Base-by-base conservation (phyloP, 345 rosid genomes). In the Gossypium thurberi region DNA sequence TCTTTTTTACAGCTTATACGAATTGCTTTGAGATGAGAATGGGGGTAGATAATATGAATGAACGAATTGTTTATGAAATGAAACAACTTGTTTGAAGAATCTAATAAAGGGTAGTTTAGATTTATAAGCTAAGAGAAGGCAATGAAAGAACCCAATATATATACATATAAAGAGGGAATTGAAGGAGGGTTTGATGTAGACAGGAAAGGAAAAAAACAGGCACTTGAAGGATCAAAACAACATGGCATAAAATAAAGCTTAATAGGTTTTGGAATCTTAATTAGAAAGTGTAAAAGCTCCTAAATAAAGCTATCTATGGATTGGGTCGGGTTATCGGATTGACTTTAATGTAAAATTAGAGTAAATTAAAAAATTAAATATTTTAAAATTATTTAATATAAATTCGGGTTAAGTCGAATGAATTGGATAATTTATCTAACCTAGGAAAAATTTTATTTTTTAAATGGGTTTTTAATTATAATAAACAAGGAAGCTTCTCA, bases 111-210 rank as follows among this genome's bases (percentile, higher is more conserved):
- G 65, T 20, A 70, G 68, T 5, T 48, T 69, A 23, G 23, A 26
- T 20, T 76, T 79, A 79, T 78, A 78, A 65, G 80, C 51, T 23
- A 48, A 73, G 15, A 51, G 65, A 51, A 51, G 70, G 6, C 43
- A 8, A 47, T 51, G 21, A 57, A 57, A 60, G 73, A 25, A 43
- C 56, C 20, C 37, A n/a, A 68, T 15, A 44, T 25, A 64, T 42
- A 59, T 4, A 21, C 10, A 57, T 10, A 21, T 53, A 71, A 69
- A 65, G 75, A 75, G 78, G 81, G 57, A 23, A 25, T 58, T 58
- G 63, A 73, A 77, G 78, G 73, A 77, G 79, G 82, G 79, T 63
- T 74, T 75, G 88, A 83, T 51, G 79, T n/a, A 51, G 83, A 81
- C 81, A 69, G 47, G 70, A 83, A 85, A 73, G 77, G 65, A 47